A percentile compares a stretch with the other conserved stretches of the same genome.
phyloP scores from a whole-genome alignment of 345 rosid genomes.

The Citrus glauca region DNA sequence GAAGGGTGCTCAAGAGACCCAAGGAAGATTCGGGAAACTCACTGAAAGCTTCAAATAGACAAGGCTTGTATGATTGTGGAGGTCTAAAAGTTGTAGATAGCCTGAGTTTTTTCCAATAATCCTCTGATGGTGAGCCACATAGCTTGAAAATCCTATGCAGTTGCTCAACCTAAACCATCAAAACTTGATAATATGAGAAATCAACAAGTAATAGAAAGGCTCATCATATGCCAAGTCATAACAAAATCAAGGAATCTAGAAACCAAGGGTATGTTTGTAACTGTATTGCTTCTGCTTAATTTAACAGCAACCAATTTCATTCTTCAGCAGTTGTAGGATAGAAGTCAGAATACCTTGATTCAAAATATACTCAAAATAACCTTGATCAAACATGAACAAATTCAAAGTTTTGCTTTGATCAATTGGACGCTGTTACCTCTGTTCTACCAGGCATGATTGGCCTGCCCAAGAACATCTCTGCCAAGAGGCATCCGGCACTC shows the following conservation, averaged over 20 bases:
- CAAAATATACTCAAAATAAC: neutral
- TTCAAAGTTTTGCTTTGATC: neutral
- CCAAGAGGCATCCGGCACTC: conserved; percentile 72
- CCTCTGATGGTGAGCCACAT: conserved; percentile 85
- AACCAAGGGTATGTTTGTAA: neutral
- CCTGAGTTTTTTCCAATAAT: conserved; percentile 76
- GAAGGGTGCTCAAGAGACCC: conserved; percentile 52
- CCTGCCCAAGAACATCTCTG: conserved; percentile 53
- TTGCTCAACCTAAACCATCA: conserved; percentile 64
- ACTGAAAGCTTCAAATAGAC: conserved; percentile 30
- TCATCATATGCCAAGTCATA: neutral
- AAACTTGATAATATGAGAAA: conserved; percentile 3
- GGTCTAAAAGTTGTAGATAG: conserved; percentile 58
- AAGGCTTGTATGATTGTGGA: conserved; percentile 39
- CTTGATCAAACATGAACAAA: neutral
- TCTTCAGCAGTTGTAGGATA: too few species aligned
- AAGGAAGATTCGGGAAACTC: conserved; percentile 48
- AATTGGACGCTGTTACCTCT: conserved; percentile 32
- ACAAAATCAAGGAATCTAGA: neutral
- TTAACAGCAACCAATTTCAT: neutral
- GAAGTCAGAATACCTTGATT: neutral
- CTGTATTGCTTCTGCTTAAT: too few species aligned
- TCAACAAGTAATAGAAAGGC: neutral
- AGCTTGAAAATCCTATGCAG: conserved; percentile 78
- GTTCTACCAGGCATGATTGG: conserved; percentile 62